A percentile compares a stretch with the other conserved stretches of the same genome.
These are phyloP conservation scores for Protea cynaroides DNA, from an alignment of 164 flowering plant genomes.

Conservation along the genomic window DNA sequence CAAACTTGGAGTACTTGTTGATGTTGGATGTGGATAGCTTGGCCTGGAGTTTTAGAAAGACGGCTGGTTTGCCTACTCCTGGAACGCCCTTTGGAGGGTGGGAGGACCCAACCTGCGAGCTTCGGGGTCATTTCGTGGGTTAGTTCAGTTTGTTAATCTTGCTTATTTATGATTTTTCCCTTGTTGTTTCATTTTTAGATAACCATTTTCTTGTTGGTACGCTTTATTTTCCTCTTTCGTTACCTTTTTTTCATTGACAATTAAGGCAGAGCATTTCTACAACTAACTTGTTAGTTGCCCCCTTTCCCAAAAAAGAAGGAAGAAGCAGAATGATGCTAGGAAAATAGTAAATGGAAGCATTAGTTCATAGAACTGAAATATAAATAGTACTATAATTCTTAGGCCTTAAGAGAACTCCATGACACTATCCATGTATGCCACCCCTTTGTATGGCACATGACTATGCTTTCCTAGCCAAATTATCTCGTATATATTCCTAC, in stretches of 20 bases:
- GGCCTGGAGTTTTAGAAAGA: conserved; percentile 87
- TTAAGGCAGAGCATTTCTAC: background rate
- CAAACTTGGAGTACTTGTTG: conserved; percentile 84
- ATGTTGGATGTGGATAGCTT: conserved; percentile 74
- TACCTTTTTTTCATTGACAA: background rate
- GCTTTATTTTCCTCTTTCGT: background rate
- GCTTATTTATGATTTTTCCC: too few relatives aligned
- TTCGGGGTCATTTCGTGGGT: conserved; percentile 98
- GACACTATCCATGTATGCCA: too few relatives aligned
- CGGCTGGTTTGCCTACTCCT: conserved; percentile 59
- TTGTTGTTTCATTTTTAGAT: too few relatives aligned
- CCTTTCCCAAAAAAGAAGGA: too few relatives aligned
- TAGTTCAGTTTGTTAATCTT: conserved; percentile 16
- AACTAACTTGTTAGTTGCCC: background rate
- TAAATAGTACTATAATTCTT: too few relatives aligned
- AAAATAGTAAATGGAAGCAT: background rate
- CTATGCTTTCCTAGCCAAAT: too few relatives aligned
- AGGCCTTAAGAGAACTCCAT: too few relatives aligned
- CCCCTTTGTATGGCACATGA: too few relatives aligned
- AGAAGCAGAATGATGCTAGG: background rate
- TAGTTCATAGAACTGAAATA: too few relatives aligned
- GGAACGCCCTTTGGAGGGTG: conserved; percentile 77
- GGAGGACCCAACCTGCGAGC: conserved; percentile 67
- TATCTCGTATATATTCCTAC: too few relatives aligned
- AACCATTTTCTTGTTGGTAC: background rate